Percentiles rank a stretch among this genome's conserved stretches.
These are phyloP conservation scores for Boletellus dicymbophilus DNA, from an alignment of 1,284 basidiomycete species.

Conservation along the genomic window DNA sequence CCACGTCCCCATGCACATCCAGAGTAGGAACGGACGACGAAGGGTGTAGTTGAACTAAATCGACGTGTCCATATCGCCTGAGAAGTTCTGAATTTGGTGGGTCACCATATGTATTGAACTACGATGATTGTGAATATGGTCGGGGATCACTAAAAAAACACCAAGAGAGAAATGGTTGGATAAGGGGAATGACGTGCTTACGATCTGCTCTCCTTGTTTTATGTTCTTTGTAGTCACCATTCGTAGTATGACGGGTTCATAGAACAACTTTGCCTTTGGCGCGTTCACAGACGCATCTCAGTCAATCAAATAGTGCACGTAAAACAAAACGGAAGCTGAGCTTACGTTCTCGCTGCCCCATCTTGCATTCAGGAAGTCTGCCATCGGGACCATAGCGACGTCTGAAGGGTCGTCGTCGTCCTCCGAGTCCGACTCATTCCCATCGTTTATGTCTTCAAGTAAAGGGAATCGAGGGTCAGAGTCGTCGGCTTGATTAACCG, in stretches of 20 bases:
- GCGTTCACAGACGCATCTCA: not conserved
- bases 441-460: slow-evolving; percentile 17
- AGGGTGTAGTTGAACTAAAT: slow-evolving; percentile 59
- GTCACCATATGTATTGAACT: slow-evolving; percentile 98
- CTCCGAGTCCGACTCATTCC: slow-evolving; percentile 56
- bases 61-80: slow-evolving; percentile 93
- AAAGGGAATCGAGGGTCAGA: slow-evolving; percentile 18
- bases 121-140: not conserved
- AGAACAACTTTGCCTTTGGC: slow-evolving; percentile 81
- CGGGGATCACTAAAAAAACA: not conserved
- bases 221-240: slow-evolving; percentile 86
- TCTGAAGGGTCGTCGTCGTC: slow-evolving; percentile 64
- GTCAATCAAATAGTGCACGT: not conserved
- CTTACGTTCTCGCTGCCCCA: slow-evolving; percentile 86
- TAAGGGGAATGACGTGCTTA: slow-evolving; percentile 38
- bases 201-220: slow-evolving; percentile 85
- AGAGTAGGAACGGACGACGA: slow-evolving; percentile 20
- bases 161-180: not conserved
- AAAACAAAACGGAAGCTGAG: not conserved
- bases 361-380: slow-evolving; percentile 92
- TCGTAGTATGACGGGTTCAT: slow-evolving; percentile 70
- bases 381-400: slow-evolving; percentile 95
- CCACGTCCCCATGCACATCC: slow-evolving; percentile 36
- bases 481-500: slow-evolving; percentile 56
- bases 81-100: slow-evolving; percentile 95